Percentiles rank a stretch among this genome's conserved stretches.
phyloP scores from a whole-genome alignment of 2,329 filamentous ascomycete genomes.

The Grosmannia serpens region DNA sequence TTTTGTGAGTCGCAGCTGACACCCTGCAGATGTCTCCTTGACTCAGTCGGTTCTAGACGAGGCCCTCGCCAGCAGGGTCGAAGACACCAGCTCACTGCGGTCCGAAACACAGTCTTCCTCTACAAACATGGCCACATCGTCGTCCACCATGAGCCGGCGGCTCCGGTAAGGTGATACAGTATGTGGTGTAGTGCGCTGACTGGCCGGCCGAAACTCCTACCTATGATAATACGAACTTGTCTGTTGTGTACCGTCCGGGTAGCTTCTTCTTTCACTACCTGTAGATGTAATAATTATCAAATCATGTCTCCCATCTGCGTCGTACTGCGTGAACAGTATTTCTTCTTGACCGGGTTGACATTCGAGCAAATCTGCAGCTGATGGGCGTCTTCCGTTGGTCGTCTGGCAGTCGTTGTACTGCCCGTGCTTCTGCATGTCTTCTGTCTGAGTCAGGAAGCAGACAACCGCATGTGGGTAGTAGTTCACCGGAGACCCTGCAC shows the following conservation, averaged over 20 bases:
- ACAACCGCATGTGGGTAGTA: too few species aligned
- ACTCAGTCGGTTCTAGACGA: conserved; percentile 1
- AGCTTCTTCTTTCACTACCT: neutral
- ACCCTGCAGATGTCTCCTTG: neutral
- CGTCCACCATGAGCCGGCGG: neutral
- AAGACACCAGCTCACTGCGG: neutral
- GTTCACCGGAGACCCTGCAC: too few species aligned
- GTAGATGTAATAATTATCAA: too few species aligned
- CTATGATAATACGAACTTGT: neutral
- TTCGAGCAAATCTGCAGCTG: too few species aligned
- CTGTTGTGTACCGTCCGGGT: neutral
- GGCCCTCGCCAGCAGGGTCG: neutral
- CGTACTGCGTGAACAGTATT: too few species aligned
- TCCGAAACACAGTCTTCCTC: neutral
- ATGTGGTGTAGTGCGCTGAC: too few species aligned
- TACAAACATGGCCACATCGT: neutral
- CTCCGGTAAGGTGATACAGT: neutral
- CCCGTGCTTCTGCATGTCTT: too few species aligned
- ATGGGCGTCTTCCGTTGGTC: too few species aligned
- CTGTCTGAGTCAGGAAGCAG: too few species aligned
- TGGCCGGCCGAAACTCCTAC: neutral
- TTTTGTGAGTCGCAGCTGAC: neutral
- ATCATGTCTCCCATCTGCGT: too few species aligned
- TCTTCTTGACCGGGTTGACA: too few species aligned
- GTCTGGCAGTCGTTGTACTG: too few species aligned